Base-by-base conservation (phyloP, 116 monocot species). In the Trichopus zeylanicus region DNA sequence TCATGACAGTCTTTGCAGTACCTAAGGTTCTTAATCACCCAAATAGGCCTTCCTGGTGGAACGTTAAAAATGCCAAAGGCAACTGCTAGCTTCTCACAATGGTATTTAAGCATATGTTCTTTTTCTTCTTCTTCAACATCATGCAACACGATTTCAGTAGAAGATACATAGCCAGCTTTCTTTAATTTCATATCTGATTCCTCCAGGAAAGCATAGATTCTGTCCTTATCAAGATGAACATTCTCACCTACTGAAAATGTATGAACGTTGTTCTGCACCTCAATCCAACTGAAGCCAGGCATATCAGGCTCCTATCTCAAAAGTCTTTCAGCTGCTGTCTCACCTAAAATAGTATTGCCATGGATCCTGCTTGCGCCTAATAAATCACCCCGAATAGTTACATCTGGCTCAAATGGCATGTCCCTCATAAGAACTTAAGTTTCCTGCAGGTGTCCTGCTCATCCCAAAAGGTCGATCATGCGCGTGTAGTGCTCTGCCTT, bases 101-200 rank as follows among this genome's bases (percentile, higher is more conserved):
- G 92, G 60, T 87, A 87, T 54, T 75, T 92, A 29, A 92, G 73
- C 82, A 92, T 68, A 26, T 87, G 68, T 24, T 80, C 87, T 70
- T 92, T 92, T 70, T 87, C 92, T 70, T 92, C 92, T 63, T 92
- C 92, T 62, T 92, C 92, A 6, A 92, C 77, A 75, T 92, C 92
- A 73, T 92, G 92, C 54, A 92, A 73, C 8, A 87, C 84, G 72
- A 73, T 74, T 25, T 80, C 75, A 2, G 80, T 77, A 38, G 80
- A 71, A 29, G 83, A 83, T 13, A 83, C 67, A 64, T 83, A 87
- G 51, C 92, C 92, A 1, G 75, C 78, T 60, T 75, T 87, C 67
- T 78, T 92, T 77, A 92, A 66, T 57, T 65, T 64, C 28, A 61
- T 48, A 35, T 72, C 83, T 68, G 83, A 57, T 30, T 83, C 83